These are phyloP conservation scores for Priceomyces medius DNA, from an alignment of 805 yeast species.

Conservation along the genomic window DNA sequence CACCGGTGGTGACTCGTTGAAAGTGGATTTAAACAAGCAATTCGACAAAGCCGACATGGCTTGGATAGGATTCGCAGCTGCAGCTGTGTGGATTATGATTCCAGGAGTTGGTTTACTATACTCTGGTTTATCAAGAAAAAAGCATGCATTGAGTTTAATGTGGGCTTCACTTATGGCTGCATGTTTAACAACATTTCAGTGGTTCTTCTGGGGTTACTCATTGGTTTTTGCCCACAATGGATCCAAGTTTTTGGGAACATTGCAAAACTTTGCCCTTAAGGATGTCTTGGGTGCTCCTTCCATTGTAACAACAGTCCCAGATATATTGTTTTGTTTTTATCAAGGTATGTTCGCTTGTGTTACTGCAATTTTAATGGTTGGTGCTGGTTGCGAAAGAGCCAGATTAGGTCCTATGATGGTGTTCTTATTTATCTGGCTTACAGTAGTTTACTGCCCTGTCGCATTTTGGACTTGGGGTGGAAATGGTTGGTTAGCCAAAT, in stretches of 20 bases:
- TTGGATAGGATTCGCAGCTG: slow-evolving; percentile 77
- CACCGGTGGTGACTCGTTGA: slow-evolving; percentile 80
- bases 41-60: slow-evolving; percentile 78
- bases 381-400: slow-evolving; percentile 98
- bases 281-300: slow-evolving; percentile 81
- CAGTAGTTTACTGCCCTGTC: slow-evolving; percentile 92
- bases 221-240: slow-evolving; percentile 73
- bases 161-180: slow-evolving; percentile 95
- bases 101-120: slow-evolving; percentile 94
- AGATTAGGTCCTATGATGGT: slow-evolving; percentile 96
- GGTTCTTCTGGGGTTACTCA: slow-evolving; percentile 99
- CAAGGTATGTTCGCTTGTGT: slow-evolving; percentile 97
- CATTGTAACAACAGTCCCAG: slow-evolving; percentile 73
- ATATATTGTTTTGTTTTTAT: slow-evolving; percentile 82
- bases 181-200: slow-evolving; percentile 82
- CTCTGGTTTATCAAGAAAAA: slow-evolving; percentile 91
- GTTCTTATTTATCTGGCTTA: slow-evolving; percentile 89
- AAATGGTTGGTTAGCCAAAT: slow-evolving; percentile 79
- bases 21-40: slow-evolving; percentile 66
- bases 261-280: slow-evolving; percentile 77
- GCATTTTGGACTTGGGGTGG: slow-evolving; percentile 99
- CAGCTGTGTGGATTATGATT: slow-evolving; percentile 91
- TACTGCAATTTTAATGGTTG: slow-evolving; percentile 91
- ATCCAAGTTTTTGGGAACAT: slow-evolving; percentile 73
- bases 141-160: slow-evolving; percentile 88